These are phyloP conservation scores for Termitomyces sp. DNA, from an alignment of 768 basidiomycete genomes.

Conservation along the genomic window DNA sequence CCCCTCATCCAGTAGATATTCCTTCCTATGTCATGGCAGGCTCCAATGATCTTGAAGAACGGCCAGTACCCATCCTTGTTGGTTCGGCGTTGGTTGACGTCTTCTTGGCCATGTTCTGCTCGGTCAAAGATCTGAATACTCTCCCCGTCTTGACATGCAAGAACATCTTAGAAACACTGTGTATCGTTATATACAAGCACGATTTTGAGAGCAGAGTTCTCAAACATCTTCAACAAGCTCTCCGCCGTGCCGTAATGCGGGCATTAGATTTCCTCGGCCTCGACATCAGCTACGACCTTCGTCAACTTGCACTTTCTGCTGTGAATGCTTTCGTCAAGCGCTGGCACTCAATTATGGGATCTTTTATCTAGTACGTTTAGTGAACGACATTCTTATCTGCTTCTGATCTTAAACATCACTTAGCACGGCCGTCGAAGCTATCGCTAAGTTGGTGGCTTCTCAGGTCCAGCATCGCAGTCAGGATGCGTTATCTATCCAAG, in stretches of 20 bases:
- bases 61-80: constrained; percentile 38
- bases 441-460: constrained; percentile 39
- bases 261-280: constrained; percentile 44
- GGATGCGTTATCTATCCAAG: constrained; percentile 54
- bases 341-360: constrained; percentile 48
- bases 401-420: background rate
- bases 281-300: constrained; percentile 60
- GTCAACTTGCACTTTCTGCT: constrained; percentile 57
- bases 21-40: constrained; percentile 36
- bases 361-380: constrained; percentile 44
- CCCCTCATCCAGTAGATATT: constrained; percentile 42
- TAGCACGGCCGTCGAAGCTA: constrained; percentile 51
- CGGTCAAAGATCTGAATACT: constrained; percentile 34
- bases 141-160: constrained; percentile 56
- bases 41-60: constrained; percentile 37
- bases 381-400: background rate
- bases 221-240: constrained; percentile 43
- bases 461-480: constrained; percentile 46
- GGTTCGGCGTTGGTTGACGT: constrained; percentile 64
- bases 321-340: constrained; percentile 58
- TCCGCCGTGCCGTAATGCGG: constrained; percentile 48
- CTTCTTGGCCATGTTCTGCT: constrained; percentile 43
- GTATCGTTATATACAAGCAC: constrained; percentile 69
- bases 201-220: constrained; percentile 56
- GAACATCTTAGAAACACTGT: constrained; percentile 54